Base-by-base conservation (phyloP, 352 stramenopile species). In the Phytophthora cactorum region DNA sequence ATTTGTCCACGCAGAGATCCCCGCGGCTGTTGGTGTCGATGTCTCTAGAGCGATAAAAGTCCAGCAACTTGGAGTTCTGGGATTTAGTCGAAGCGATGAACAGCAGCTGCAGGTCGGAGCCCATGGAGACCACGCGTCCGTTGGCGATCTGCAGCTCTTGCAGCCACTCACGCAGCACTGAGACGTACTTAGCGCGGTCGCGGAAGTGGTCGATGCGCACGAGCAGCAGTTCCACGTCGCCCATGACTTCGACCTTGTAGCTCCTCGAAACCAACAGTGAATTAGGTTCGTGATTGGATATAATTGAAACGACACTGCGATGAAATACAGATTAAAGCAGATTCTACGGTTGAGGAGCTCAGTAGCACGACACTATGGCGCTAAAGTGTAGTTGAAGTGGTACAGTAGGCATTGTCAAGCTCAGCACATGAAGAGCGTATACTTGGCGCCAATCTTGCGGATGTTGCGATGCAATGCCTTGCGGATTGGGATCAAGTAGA, bases 391-490 rank as follows among this genome's bases (percentile, higher is more conserved):
- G 53, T 43, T 58, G 51, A 58, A 36, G 34, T 58, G 44, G 3
- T 31, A 22, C 22, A 22, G 22, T 22, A 31, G 15, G 8, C 4
- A 5, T 15, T 3, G 0, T 32, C 12, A 6, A 3, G 6, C 7
- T 88, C 62, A 92, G 69, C 62, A 90, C 74, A 88, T 87, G 62
- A 92, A 95, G 17, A 88, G 68, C 25, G 79, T 68, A 51, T 93
- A 95, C 71, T 91, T 88, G 39, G 74, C 74, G 27, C 86, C 86
- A 45, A 95, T 78, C 55, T 81, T 83, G 56, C 68, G 69, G 22
- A 95, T 95, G 60, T 95, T 95, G 63, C 72, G 74, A 52, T 92
- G 84, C 50, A 95, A 61, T 7, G 86, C 86, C 55, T 88, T 86
- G n/a, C 86, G 82, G 36, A 95, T 38, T 1, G 88, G 88, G 6